Evolutionary conservation across 1,284 basidiomycete species (phyloP), one percentile per base, ranked within the genome.

Genomic region (Exobasidium cylindrosporum): DNA sequence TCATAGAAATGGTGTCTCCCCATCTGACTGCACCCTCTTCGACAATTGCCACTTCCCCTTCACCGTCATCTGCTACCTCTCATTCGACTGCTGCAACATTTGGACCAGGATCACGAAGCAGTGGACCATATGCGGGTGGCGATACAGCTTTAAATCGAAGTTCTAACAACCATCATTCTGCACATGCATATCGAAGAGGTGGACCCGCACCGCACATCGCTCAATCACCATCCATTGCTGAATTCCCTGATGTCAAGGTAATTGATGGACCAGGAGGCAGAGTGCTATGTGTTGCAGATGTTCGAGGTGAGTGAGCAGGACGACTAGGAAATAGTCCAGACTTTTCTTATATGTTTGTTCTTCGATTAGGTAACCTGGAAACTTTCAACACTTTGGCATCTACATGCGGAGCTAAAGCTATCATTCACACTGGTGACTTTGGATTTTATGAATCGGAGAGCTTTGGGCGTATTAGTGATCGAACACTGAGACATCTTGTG

Each of bases 401-500:
- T 57, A 92, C 96, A 74, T 92, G 92, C n/a, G 86, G 89, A 64
- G 95, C 93, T 23, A 61, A 73, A 40, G 76, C 72, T 52, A 89
- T 98, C 81, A 91, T 99, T 67, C 95, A 98, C 81, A 97, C 94
- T 0, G 96, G 96, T 61, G 96, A 99, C 84, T 98, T 98, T 87
- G 96, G 96, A 62, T 97, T 98, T 82, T 96, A 96, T 81, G 92
- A 93, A 81, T 83, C 85, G 23, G 85, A 86, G 64, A 92, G 89
- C 79, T 83, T 96, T 58, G 89, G 89, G 44, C 85, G 91, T 68
- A 95, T 97, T 83, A 91, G 89, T 76, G 93, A 96, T 85, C 87
- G 91, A 53, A 82, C 95, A 46, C 87, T 98, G 23, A 89, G 92
- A 73, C 96, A 98, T 81, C 87, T 97, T 62, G 89, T 96, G 31